These are phyloP conservation scores for Cystobasidium sp. DNA, from an alignment of 1,284 basidiomycete genomes.

Conservation along the genomic window DNA sequence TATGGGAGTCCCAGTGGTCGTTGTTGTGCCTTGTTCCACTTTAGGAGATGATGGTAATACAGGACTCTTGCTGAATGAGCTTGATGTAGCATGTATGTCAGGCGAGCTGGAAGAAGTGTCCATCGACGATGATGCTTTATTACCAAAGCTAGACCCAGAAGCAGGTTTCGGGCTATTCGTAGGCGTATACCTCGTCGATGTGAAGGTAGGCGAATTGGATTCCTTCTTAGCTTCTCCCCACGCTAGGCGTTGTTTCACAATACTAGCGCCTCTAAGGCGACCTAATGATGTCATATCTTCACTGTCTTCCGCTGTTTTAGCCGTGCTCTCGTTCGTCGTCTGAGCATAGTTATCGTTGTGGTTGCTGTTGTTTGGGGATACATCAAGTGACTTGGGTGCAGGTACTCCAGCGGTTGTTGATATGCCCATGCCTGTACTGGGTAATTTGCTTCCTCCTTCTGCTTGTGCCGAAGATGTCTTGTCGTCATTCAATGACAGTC, in stretches of 20 bases:
- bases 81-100: not conserved
- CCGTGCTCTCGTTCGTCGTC: too few relatives aligned
- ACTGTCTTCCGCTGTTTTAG: not conserved
- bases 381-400: not conserved
- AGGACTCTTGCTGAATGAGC: not conserved
- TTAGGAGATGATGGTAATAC: not conserved
- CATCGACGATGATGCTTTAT: not conserved
- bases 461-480: too few relatives aligned
- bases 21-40: not conserved
- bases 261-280: slow-evolving; percentile 31
- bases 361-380: not conserved
- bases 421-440: not conserved
- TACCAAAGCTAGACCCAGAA: not conserved
- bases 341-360: not conserved
- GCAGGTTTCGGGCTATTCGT: slow-evolving; percentile 19
- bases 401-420: not conserved
- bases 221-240: slow-evolving; percentile 40
- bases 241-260: slow-evolving; percentile 44
- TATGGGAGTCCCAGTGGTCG: not conserved
- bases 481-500: not conserved
- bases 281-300: slow-evolving; percentile 36
- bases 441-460: not conserved
- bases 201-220: not conserved
- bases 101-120: not conserved
- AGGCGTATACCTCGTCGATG: not conserved